A percentile compares a stretch with the other conserved stretches of the same genome.
Evolutionary conservation across 345 rosid genomes (phyloP).

Genomic region (Populus nigra): DNA sequence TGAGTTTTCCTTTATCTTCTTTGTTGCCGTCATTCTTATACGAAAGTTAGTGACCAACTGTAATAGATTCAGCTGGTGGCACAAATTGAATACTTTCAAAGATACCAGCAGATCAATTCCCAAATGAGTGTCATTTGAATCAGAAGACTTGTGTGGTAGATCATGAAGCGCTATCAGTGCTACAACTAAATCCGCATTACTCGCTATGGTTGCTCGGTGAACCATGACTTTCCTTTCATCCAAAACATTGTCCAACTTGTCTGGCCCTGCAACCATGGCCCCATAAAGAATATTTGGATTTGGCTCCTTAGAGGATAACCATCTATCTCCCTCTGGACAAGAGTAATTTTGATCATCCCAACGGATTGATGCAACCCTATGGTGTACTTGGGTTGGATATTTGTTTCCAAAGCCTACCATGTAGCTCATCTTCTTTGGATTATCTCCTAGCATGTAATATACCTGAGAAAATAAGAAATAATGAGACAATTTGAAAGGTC

Average conservation of each 20-base stretch:
- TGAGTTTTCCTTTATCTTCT: no score
- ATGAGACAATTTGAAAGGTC: background rate
- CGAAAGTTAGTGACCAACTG: no score
- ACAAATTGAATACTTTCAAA: background rate
- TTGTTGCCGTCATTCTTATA: no score
- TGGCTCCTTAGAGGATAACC: slow-evolving; percentile 14
- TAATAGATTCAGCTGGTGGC: background rate
- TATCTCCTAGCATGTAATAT: slow-evolving; percentile 27
- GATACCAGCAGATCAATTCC: no score
- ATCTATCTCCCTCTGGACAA: slow-evolving; percentile 30
- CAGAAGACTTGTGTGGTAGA: slow-evolving; percentile 30
- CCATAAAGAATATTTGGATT: slow-evolving; percentile 26
- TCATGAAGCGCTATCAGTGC: slow-evolving; percentile 55
- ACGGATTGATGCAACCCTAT: slow-evolving; percentile 34
- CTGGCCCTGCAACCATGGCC: slow-evolving; percentile 33
- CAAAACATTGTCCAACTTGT: slow-evolving; percentile 10
- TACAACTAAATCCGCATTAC: slow-evolving; percentile 43
- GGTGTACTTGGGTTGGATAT: slow-evolving; percentile 30
- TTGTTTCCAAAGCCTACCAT: slow-evolving; percentile 29
- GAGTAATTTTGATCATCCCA: slow-evolving; percentile 36
- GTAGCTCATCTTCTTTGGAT: slow-evolving; percentile 32
- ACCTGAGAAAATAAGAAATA: slow-evolving; percentile 22
- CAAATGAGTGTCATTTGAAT: background rate
- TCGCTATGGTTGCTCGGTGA: slow-evolving; percentile 27
- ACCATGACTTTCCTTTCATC: slow-evolving; percentile 22